Evolutionary conservation across 495 filamentous ascomycete genomes (phyloP).

Genomic region (Daldinia concentrica): DNA sequence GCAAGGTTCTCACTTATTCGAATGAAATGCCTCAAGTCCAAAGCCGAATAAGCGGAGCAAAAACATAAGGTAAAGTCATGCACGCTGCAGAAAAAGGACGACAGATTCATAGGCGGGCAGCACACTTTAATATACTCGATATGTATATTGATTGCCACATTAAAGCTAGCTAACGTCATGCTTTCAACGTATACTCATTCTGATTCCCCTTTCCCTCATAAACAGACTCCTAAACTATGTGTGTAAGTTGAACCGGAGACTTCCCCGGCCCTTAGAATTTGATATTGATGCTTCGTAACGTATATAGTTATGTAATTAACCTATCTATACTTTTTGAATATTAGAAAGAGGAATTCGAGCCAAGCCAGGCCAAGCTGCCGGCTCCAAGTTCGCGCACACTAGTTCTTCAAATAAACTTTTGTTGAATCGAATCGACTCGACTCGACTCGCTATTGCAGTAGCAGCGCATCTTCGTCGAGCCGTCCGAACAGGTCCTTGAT

Average conservation of each 20-base stretch:
- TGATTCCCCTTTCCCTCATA: not conserved
- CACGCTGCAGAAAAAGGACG: too few relatives aligned
- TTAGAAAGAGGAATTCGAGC: not conserved
- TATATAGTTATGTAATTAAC: not conserved
- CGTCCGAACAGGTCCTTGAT: constrained; percentile 79
- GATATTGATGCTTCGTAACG: not conserved
- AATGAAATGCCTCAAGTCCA: too few relatives aligned
- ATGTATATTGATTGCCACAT: not conserved
- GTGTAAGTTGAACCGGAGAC: not conserved
- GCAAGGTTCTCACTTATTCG: too few relatives aligned
- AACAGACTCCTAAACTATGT: not conserved
- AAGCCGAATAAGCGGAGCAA: too few relatives aligned
- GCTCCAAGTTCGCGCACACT: not conserved
- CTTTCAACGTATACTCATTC: not conserved
- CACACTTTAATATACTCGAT: not conserved
- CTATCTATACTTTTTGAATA: not conserved
- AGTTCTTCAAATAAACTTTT: not conserved
- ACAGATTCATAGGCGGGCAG: not conserved
- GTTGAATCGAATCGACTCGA: not conserved
- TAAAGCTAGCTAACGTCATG: not conserved
- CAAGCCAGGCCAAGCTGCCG: not conserved
- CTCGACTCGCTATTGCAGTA: constrained; percentile 62
- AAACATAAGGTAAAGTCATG: too few relatives aligned
- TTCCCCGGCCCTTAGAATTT: not conserved
- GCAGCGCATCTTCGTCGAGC: constrained; percentile 75